Evolutionary conservation across 2,329 filamentous ascomycete genomes (phyloP).

Genomic region (Monosporascus ibericus): DNA sequence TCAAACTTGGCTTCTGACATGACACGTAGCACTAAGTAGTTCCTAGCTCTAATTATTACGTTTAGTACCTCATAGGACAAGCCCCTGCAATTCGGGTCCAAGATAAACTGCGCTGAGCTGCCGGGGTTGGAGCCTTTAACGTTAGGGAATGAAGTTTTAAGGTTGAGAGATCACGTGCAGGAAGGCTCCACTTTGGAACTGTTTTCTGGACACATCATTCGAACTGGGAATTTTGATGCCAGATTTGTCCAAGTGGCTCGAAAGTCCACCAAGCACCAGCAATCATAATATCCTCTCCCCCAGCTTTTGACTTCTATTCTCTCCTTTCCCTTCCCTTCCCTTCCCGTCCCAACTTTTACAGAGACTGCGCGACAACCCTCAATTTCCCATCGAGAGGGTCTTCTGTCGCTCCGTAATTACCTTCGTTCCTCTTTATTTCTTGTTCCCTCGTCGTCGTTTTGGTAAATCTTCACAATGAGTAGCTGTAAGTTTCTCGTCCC

Average conservation of each 20-base stretch:
- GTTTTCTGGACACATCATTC: constrained; percentile 27
- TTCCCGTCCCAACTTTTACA: background rate
- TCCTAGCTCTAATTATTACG: too few species aligned
- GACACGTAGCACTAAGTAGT: too few species aligned
- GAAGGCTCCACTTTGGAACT: constrained; percentile 13
- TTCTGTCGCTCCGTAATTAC: constrained; percentile 19
- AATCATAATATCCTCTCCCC: too few species aligned
- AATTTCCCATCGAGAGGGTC: constrained; percentile 13
- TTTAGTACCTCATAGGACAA: background rate
- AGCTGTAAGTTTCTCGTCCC: constrained; percentile 27
- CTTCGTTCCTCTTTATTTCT: constrained; percentile 14
- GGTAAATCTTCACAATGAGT: constrained; percentile 24
- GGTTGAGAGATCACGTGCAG: background rate
- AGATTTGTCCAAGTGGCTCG: constrained; percentile 17
- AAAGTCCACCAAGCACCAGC: constrained; percentile 3
- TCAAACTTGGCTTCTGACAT: background rate
- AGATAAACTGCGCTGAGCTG: too few species aligned
- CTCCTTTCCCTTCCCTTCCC: constrained; percentile 15
- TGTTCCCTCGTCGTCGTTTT: constrained; percentile 12
- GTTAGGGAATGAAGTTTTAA: background rate
- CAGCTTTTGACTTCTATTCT: constrained; percentile 4
- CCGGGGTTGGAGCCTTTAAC: too few species aligned
- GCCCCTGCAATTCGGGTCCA: background rate
- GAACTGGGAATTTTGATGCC: constrained; percentile 26
- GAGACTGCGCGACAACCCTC: constrained; percentile 24